Conservation (phyloP, 441 rosid genomes). For the Corymbia calophylla region DNA sequence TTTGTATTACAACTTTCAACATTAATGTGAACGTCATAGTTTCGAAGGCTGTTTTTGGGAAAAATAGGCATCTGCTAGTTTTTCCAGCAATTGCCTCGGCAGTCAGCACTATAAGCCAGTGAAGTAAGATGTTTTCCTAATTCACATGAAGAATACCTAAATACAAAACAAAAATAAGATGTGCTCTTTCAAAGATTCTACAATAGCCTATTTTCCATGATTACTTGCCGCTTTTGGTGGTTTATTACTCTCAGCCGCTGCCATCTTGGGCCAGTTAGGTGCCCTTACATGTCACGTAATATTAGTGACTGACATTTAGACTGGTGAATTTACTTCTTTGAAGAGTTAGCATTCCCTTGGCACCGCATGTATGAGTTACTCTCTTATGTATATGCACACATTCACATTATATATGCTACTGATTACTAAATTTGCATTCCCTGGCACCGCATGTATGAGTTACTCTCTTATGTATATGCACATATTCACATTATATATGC, state of each 20-base stretch:
- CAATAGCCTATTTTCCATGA: background rate
- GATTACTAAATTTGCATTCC: no score
- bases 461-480: background rate
- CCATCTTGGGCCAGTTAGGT: background rate
- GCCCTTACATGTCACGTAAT: background rate
- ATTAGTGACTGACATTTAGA: background rate
- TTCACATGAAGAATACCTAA: background rate
- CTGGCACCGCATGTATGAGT: background rate
- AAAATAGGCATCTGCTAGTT: background rate
- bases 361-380: no score
- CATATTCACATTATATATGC: background rate
- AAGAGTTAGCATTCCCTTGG: no score
- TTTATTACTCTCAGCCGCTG: background rate
- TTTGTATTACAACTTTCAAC: background rate
- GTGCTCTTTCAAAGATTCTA: background rate
- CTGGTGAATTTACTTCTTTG: no score
- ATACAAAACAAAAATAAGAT: no score
- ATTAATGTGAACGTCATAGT: background rate
- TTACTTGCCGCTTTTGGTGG: background rate
- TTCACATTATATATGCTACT: no score
- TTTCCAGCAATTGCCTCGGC: background rate
- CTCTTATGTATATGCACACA: no score
- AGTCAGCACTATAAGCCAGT: background rate
- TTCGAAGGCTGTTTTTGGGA: background rate
- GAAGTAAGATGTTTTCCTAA: background rate